Percentiles rank a stretch among this genome's conserved stretches.
These are phyloP conservation scores for Tulasnella sp. DNA, from an alignment of 768 basidiomycete species.

Conservation along the genomic window DNA sequence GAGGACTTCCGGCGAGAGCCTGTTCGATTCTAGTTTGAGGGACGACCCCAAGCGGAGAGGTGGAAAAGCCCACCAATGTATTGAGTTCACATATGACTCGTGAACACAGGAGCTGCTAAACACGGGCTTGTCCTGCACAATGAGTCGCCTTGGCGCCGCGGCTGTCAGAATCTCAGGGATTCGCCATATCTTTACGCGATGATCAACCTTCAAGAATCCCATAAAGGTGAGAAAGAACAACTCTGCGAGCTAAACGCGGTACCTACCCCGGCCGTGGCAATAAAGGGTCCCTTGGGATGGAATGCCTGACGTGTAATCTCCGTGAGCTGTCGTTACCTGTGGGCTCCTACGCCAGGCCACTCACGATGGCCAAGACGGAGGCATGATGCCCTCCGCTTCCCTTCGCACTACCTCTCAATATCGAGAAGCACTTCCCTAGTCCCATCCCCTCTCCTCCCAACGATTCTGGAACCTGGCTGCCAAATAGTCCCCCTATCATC, in stretches of 20 bases:
- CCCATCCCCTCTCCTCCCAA: constrained; percentile 5
- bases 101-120: constrained; percentile 1
- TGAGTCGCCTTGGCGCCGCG: neutral
- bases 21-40: neutral
- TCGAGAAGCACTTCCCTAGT: constrained; percentile 6
- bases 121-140: constrained; percentile 12
- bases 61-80: constrained; percentile 3
- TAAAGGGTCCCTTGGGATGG: constrained; percentile 5
- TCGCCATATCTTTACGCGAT: constrained; percentile 12
- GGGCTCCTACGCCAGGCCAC: neutral
- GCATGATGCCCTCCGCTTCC: neutral
- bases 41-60: neutral
- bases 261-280: constrained; percentile 13
- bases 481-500: neutral
- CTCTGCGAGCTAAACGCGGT: neutral
- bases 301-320: neutral
- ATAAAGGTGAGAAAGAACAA: neutral
- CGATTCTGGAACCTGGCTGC: neutral
- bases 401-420: neutral
- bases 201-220: neutral
- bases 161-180: neutral
- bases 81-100: constrained; percentile 6
- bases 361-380: neutral
- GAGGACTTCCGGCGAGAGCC: constrained; percentile 5
- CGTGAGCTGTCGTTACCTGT: neutral